Evolutionary conservation across 208 protist species (phyloP), one percentile per base, ranked within the genome.

Genomic region (Phytomonas sp.): DNA sequence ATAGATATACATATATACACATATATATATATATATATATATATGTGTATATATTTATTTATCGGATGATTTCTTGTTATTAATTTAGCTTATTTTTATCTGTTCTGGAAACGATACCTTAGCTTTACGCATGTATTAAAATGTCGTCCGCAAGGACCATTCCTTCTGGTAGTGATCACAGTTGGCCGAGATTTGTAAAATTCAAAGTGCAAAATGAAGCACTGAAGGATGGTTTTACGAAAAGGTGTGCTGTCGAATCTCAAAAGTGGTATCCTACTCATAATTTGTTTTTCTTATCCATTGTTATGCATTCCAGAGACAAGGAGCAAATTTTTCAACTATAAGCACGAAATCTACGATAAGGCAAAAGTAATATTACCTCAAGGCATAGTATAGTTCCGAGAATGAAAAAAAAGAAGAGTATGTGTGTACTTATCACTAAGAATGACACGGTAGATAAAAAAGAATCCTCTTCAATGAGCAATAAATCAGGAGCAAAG

Each of bases 31-130:
- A n/a, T n/a, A 60, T n/a, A 60, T 60, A 60, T 23, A n/a, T n/a
- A 60, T 60, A 28, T 60, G n/a, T 60, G 23, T n/a, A 23, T n/a
- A 28, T 23, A 60, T 61, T 61, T 61, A 8, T 61, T 61, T 60
- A 7, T 26, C 17, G 11, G 13, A 63, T 33, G 60, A 63, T 23
- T 43, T 8, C 60, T 43, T 17, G 13, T 20, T 63, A 17, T 20
- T 20, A 63, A 23, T 62, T 62, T 62, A 63, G 13, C 60, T 17
- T 63, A 2, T 43, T 63, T 63, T 15, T 33, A 15, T 63, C 33
- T 20, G 8, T 63, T 43, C 4, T 63, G 2, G 2, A 0, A 63
- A 63, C 28, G 29, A 15, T 63, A 2, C 8, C 1, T 43, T 43
- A 1, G 60, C 8, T 1, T 43, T 43, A 63, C 8, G 8, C 13